A percentile compares a stretch with the other conserved stretches of the same genome.
Evolutionary conservation across 495 filamentous ascomycete genomes (phyloP).

Genomic region (Penicillium desertorum): DNA sequence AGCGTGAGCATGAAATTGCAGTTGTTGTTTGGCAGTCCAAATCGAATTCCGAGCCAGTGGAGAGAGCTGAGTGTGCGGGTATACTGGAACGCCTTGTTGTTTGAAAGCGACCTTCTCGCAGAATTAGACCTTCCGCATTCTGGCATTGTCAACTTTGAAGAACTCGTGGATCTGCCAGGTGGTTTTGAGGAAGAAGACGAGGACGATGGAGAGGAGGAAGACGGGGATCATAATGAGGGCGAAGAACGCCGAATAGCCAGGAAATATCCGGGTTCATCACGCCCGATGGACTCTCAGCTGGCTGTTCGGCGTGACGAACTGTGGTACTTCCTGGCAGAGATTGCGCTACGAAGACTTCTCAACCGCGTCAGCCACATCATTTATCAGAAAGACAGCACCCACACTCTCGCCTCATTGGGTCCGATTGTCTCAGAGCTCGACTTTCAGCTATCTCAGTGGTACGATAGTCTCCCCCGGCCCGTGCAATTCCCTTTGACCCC

Average conservation of each 20-base stretch:
- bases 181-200: conserved; percentile 63
- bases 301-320: conserved; percentile 67
- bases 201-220: conserved; percentile 53
- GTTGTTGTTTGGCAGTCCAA: conserved; percentile 68
- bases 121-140: conserved; percentile 81
- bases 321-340: conserved; percentile 83
- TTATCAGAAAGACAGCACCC: conserved; percentile 70
- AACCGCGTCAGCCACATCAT: conserved; percentile 80
- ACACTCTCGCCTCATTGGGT: conserved; percentile 66
- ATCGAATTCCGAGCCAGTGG: conserved; percentile 63
- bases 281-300: conserved; percentile 1
- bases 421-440: conserved; percentile 77
- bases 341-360: conserved; percentile 70
- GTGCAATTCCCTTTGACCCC: conserved; percentile 73
- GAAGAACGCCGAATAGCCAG: conserved; percentile 14
- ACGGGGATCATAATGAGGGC: conserved; percentile 28
- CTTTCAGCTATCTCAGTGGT: conserved; percentile 81
- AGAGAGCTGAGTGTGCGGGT: conserved; percentile 72
- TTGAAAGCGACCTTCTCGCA: conserved; percentile 78
- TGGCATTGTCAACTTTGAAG: conserved; percentile 76
- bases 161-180: conserved; percentile 72
- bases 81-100: conserved; percentile 80
- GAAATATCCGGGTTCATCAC: conserved; percentile 7
- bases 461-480: conserved; percentile 69
- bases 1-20: conserved; percentile 80